Evolutionary conservation across 192 early-diverging fungal genomes (phyloP), one percentile per base, ranked within the genome.

Genomic region (Kickxella alabastrina): DNA sequence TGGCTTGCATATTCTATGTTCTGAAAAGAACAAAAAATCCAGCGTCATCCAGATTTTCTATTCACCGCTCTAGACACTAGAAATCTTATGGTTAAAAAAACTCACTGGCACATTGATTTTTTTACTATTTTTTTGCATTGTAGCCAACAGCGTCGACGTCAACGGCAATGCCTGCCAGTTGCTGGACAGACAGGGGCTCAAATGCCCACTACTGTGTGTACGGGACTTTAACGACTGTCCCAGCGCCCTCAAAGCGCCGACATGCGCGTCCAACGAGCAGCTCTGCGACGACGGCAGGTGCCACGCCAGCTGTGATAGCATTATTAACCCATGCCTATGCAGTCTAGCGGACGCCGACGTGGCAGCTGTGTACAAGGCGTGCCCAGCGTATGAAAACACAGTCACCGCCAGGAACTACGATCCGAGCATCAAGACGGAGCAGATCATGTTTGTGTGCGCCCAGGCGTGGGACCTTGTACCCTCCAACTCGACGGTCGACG

Each of bases 241-340:
- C 2, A 25, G 53, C 3, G 48, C 61, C 7, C 22, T 85, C 18
- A 43, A 57, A 17, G 54, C 78, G 5, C 24, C 40, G 7, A 49
- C 40, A 3, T 84, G 80, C 45, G 43, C 51, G 6, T 2, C 52
- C 6, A 65, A 70, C 19, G 52, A 68, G 52, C 51, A 62, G 46
- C 75, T 80, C 37, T 85, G 83, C 60, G 57, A 51, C 35, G 83
- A 85, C 42, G 83, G 81, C 49, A 52, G 63, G 17, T 85, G 83
- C 48, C 69, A 76, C 2, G 21, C 19, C 6, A 59, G 61, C 28
- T 82, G 81, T 40, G 61, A 26, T 4, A 56, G 47, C 18, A 59
- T 81, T 6, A 57, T 26, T 7, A 85, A 85, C 22, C 61, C 68
- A 6, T 85, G 83, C 45, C 41, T 70, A 29, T 85, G 83, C 59